Evolutionary conservation across 106 monocot species (phyloP).

Genomic region (Dendrobium catenatum): DNA sequence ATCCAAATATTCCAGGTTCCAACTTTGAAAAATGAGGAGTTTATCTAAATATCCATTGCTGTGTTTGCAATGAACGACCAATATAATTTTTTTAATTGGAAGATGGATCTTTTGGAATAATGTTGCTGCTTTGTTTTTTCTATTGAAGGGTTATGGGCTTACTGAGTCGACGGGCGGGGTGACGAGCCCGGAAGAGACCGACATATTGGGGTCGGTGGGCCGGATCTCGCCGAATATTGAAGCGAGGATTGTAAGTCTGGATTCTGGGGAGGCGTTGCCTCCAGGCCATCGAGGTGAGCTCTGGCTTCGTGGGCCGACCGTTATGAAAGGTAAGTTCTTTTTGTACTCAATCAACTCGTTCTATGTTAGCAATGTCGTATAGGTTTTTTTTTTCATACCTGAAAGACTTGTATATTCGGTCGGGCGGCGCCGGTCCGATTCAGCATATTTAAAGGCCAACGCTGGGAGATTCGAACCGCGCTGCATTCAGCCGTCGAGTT

Average conservation of each 20-base stretch:
- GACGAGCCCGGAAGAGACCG: constrained; percentile 29
- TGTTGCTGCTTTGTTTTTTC: background rate
- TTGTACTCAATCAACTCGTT: background rate
- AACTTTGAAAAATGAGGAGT: background rate
- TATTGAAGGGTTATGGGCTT: constrained; percentile 47
- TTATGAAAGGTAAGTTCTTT: constrained; percentile 62
- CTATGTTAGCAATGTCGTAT: background rate
- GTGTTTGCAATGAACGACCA: background rate
- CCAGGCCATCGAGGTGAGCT: constrained; percentile 57
- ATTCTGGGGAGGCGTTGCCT: constrained; percentile 33
- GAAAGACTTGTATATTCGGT: no score
- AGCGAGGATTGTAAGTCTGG: constrained; percentile 59
- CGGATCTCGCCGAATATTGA: constrained; percentile 22
- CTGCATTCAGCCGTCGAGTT: no score
- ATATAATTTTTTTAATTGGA: background rate
- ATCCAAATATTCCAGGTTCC: constrained; percentile 42
- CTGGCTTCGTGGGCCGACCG: constrained; percentile 49
- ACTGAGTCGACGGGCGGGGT: constrained; percentile 38
- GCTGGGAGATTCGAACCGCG: no score
- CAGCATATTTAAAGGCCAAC: no score
- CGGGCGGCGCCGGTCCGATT: no score
- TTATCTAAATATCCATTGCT: background rate
- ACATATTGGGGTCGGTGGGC: constrained; percentile 39
- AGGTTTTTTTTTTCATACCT: background rate
- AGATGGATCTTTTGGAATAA: no score